Evolutionary conservation across 2,329 filamentous ascomycete genomes (phyloP).

Genomic region (Didymella exigua): DNA sequence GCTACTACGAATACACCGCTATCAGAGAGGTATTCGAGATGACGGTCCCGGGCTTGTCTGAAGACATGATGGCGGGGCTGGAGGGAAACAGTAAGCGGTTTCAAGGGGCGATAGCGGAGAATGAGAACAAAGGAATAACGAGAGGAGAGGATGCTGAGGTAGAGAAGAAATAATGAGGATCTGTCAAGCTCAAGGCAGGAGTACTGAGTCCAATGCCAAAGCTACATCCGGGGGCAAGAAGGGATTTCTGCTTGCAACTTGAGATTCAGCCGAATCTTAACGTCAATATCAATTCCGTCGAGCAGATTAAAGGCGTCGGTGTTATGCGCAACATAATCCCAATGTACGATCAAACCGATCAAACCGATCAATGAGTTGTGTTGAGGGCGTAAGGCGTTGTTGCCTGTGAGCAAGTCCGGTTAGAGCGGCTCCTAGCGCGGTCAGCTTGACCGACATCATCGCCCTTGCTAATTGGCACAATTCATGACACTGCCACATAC

Average conservation of each 20-base stretch:
- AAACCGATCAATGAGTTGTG: too few species aligned
- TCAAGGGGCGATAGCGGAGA: conserved; percentile 12
- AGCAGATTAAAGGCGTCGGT: too few species aligned
- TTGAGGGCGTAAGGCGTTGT: not conserved
- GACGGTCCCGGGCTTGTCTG: conserved; percentile 53
- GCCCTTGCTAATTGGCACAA: conserved; percentile 8
- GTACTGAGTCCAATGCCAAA: too few species aligned
- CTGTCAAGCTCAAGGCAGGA: too few species aligned
- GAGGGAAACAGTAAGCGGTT: conserved; percentile 39
- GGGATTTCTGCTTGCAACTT: too few species aligned
- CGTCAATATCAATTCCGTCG: too few species aligned
- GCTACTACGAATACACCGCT: conserved; percentile 65
- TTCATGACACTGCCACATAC: conserved; percentile 14
- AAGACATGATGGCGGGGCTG: conserved; percentile 29
- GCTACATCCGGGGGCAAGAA: too few species aligned
- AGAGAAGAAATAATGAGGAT: not conserved
- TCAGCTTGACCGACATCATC: conserved; percentile 16
- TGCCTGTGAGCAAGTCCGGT: not conserved
- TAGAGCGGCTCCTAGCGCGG: conserved; percentile 9
- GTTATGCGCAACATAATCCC: too few species aligned
- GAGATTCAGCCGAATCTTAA: too few species aligned
- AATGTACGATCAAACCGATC: too few species aligned
- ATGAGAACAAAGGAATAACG: not conserved
- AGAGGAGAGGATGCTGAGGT: conserved; percentile 3
- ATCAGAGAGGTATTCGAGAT: conserved; percentile 65